These are phyloP conservation scores for Fraxinus sp. DNA, from an alignment of 305 asterid genomes.

Conservation along the genomic window DNA sequence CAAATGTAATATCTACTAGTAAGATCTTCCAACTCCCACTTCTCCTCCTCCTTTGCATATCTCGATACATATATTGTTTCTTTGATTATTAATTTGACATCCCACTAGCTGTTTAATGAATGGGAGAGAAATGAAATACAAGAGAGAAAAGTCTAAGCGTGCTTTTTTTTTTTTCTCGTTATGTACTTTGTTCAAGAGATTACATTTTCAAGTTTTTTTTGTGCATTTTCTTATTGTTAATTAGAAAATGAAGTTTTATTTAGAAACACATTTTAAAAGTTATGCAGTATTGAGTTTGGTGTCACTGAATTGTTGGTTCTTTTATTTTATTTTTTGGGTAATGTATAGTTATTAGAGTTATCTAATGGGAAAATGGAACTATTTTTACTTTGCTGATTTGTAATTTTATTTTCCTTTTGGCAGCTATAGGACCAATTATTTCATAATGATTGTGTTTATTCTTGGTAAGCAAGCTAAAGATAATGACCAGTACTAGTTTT, in stretches of 20 bases:
- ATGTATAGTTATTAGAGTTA: not conserved
- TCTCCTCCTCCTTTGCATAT: conserved; percentile 11
- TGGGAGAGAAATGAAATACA: not conserved
- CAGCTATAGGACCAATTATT: conserved; percentile 96
- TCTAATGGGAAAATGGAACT: not conserved
- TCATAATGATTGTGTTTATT: conserved; percentile 73
- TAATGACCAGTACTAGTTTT: not conserved
- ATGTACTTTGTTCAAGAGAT: not conserved
- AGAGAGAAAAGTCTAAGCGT: not conserved
- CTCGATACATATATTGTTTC: not conserved
- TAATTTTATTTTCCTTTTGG: conserved; percentile 21
- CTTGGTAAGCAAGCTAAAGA: conserved; percentile 59
- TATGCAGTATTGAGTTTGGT: not conserved
- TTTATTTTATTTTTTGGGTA: not conserved
- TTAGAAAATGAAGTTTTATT: not conserved
- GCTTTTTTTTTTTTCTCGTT: not conserved
- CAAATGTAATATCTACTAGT: conserved; percentile 93
- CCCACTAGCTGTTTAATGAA: not conserved
- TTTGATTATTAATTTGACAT: not conserved
- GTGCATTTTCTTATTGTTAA: not conserved
- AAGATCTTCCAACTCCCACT: conserved; percentile 26
- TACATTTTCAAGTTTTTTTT: not conserved
- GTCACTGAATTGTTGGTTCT: not conserved
- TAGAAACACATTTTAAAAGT: not conserved
- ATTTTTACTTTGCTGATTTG: conserved; percentile 1